These are phyloP conservation scores for Hericium erinaceus DNA, from an alignment of 768 basidiomycete genomes.

Conservation along the genomic window DNA sequence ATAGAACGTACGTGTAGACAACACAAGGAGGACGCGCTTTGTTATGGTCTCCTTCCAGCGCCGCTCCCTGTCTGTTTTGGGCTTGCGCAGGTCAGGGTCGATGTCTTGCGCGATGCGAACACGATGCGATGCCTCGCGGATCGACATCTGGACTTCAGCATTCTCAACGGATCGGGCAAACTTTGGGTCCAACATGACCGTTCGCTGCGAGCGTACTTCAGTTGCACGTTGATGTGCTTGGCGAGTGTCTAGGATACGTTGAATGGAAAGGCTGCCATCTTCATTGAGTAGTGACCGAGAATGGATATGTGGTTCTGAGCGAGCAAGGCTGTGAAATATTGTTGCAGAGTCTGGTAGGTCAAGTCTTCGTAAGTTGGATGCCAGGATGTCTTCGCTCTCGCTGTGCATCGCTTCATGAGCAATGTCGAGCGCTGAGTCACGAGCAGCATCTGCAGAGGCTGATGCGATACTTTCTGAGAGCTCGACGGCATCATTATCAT, in stretches of 20 bases:
- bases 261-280: not conserved
- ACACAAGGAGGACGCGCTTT: not conserved
- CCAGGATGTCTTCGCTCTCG: not conserved
- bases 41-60: not conserved
- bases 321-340: too few species aligned
- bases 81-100: not conserved
- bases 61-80: not conserved
- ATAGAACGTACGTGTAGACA: not conserved
- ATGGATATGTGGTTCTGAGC: too few species aligned
- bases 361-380: not conserved
- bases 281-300: not conserved
- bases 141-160: not conserved
- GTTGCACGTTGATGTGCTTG: not conserved
- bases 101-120: not conserved
- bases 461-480: not conserved
- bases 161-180: not conserved
- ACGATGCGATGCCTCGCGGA: not conserved
- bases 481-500: not conserved
- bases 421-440: not conserved
- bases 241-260: not conserved
- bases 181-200: not conserved
- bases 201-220: not conserved
- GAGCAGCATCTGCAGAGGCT: not conserved
- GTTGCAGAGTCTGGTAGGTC: not conserved
- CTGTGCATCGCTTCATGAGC: not conserved